Evolutionary conservation across 192 early-diverging fungal species (phyloP).

Genomic region (Coemansia sp.): DNA sequence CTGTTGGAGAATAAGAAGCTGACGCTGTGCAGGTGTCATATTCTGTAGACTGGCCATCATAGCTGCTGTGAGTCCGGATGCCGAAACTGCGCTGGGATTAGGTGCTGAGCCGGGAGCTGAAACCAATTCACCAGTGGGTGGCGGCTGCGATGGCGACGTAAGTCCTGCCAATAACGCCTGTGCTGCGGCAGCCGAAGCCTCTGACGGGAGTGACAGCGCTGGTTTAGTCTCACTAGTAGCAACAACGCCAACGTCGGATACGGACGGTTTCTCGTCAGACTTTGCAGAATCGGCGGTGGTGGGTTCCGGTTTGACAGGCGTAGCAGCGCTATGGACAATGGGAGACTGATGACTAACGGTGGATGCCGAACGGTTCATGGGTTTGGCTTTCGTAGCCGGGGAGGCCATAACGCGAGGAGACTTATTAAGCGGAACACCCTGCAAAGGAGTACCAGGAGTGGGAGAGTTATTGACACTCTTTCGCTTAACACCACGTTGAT

Average conservation of each 20-base stretch:
- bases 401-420: conserved; percentile 41
- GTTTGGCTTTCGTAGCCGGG: conserved; percentile 5
- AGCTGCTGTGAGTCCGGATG: conserved; percentile 9
- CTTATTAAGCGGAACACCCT: conserved; percentile 18
- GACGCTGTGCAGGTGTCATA: conserved; percentile 35
- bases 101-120: not conserved
- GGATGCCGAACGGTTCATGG: conserved; percentile 14
- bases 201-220: not conserved
- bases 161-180: conserved; percentile 2
- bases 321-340: not conserved
- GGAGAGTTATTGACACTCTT: conserved; percentile 46
- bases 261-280: not conserved
- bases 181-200: not conserved
- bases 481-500: conserved; percentile 44
- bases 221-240: too few species aligned
- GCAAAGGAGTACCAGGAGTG: conserved; percentile 7
- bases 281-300: not conserved
- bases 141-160: not conserved
- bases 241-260: not conserved
- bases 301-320: not conserved
- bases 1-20: conserved; percentile 10
- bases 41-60: conserved; percentile 22
- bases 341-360: conserved; percentile 10
- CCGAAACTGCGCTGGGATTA: not conserved
- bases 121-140: not conserved